Percentiles rank a stretch among this genome's conserved stretches.
phyloP scores from a whole-genome alignment of 2,329 filamentous ascomycete genomes.

The Beauveria caledonica region DNA sequence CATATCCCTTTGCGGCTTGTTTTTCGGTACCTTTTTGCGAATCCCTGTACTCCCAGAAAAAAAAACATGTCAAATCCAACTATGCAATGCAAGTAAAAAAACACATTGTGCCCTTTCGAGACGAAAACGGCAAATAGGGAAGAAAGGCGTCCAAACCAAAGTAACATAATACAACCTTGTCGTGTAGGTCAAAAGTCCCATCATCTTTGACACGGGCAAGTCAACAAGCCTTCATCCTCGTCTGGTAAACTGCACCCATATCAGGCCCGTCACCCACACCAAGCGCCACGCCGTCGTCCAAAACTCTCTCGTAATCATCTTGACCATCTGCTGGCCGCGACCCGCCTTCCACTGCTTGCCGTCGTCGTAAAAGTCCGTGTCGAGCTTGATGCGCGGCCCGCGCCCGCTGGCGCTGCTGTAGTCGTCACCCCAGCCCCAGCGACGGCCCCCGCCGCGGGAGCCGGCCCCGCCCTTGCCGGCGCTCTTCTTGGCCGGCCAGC shows the following conservation, averaged over 20 bases:
- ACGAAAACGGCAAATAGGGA: neutral
- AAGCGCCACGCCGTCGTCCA: constrained; percentile 54
- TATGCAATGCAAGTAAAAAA: neutral
- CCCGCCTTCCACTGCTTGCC: constrained; percentile 27
- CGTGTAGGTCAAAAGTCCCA: neutral
- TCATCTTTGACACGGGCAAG: neutral
- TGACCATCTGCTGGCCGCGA: constrained; percentile 26
- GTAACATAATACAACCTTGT: neutral
- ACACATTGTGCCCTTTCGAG: neutral
- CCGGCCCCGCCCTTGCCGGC: constrained; percentile 32
- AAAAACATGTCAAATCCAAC: neutral
- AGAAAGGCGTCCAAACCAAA: neutral
- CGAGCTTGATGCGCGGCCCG: constrained; percentile 46
- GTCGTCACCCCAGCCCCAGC: constrained; percentile 38
- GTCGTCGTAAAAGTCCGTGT: constrained; percentile 38
- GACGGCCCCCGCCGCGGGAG: constrained; percentile 19
- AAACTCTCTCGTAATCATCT: constrained; percentile 50
- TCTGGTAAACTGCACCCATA: constrained; percentile 61
- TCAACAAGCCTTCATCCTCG: constrained; percentile 38
- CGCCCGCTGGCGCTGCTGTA: constrained; percentile 27
- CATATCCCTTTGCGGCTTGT: neutral
- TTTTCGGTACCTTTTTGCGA: neutral
- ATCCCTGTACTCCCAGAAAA: neutral
- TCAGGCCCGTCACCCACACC: constrained; percentile 50
- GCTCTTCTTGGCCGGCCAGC: constrained; percentile 20